Evolutionary conservation across 768 basidiomycete species (phyloP).

Genomic region (Collybia sp.): DNA sequence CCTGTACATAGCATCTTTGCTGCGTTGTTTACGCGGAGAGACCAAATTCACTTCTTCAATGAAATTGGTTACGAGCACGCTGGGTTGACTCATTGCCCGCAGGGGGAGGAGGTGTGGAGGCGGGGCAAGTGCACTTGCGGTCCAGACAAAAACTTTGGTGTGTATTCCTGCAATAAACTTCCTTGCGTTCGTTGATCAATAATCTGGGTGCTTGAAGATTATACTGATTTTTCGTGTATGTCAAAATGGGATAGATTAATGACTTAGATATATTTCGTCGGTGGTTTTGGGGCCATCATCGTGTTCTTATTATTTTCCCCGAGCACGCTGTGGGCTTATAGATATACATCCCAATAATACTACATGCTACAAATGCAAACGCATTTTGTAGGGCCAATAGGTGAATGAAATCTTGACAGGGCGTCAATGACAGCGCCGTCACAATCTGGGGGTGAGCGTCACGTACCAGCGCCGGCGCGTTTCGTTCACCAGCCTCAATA

Average conservation of each 20-base stretch:
- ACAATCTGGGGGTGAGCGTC: too few relatives aligned
- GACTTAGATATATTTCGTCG: too few relatives aligned
- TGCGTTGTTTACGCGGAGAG: conserved; percentile 61
- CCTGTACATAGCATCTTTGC: conserved; percentile 84
- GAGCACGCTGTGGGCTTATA: too few relatives aligned
- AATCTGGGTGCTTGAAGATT: conserved; percentile 21
- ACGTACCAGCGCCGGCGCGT: too few relatives aligned
- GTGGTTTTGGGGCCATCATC: too few relatives aligned
- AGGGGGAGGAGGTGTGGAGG: conserved; percentile 36
- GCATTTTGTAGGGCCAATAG: too few relatives aligned
- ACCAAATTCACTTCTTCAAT: conserved; percentile 76
- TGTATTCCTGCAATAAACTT: conserved; percentile 8
- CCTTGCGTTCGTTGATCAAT: not conserved
- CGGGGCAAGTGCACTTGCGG: conserved; percentile 63
- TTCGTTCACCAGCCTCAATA: too few relatives aligned
- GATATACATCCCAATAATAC: too few relatives aligned
- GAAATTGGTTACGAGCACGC: conserved; percentile 84
- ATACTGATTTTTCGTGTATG: conserved; percentile 39
- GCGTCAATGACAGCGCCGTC: too few relatives aligned
- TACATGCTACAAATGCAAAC: too few relatives aligned
- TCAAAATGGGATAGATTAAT: conserved; percentile 28
- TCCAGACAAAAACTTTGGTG: conserved; percentile 56
- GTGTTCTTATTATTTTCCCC: too few relatives aligned
- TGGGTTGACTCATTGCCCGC: conserved; percentile 70
- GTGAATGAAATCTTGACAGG: too few relatives aligned